These are phyloP conservation scores for Endocarpon pusillum DNA, from an alignment of 495 filamentous ascomycete genomes.

Conservation along the genomic window DNA sequence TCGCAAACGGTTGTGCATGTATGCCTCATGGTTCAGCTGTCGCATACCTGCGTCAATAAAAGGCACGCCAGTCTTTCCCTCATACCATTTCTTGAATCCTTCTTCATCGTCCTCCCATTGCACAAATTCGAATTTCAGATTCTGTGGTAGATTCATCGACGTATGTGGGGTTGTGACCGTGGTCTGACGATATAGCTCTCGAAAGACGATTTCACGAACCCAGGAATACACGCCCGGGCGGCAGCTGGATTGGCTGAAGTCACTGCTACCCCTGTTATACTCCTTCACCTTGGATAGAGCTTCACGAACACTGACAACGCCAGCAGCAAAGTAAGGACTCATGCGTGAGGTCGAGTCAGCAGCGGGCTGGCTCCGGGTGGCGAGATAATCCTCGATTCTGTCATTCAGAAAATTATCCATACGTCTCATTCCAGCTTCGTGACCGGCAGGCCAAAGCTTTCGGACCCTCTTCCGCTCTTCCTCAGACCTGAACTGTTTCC, in stretches of 20 bases:
- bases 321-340: conserved; percentile 25
- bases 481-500: conserved; percentile 21
- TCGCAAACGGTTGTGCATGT: conserved; percentile 30
- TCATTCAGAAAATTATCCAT: conserved; percentile 19
- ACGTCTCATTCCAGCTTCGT: conserved; percentile 22
- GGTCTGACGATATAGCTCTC: conserved; percentile 27
- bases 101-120: conserved; percentile 28
- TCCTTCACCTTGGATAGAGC: conserved; percentile 13
- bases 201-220: conserved; percentile 30
- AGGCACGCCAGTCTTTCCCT: conserved; percentile 24
- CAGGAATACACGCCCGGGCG: conserved; percentile 16
- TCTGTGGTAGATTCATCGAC: conserved; percentile 27
- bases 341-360: conserved; percentile 21
- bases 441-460: conserved; percentile 25
- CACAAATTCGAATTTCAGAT: conserved; percentile 28
- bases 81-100: conserved; percentile 26
- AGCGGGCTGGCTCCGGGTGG: conserved; percentile 20
- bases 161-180: conserved; percentile 23
- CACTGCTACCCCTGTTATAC: conserved; percentile 12
- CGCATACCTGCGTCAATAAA: conserved; percentile 30
- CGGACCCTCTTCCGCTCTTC: conserved; percentile 19
- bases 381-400: conserved; percentile 20
- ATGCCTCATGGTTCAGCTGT: conserved; percentile 24
- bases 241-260: conserved; percentile 12
- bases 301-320: conserved; percentile 20